These are phyloP conservation scores for Trichoderma gracile DNA, from an alignment of 2,329 filamentous ascomycete species.

Conservation along the genomic window DNA sequence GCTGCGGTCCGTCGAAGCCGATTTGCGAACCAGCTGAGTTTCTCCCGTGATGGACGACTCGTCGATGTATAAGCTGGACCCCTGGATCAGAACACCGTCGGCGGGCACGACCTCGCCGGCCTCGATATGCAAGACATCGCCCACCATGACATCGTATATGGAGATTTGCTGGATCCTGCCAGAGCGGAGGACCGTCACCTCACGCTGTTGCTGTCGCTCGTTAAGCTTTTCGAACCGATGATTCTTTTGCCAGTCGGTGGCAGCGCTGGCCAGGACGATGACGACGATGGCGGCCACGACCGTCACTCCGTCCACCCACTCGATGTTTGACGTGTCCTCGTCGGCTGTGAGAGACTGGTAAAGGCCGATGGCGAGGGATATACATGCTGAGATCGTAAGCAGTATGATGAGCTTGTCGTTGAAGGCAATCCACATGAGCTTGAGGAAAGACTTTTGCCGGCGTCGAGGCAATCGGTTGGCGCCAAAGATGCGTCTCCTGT, in stretches of 20 bases:
- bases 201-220: slow-evolving; percentile 74
- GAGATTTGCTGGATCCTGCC: slow-evolving; percentile 69
- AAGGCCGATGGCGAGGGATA: slow-evolving; percentile 72
- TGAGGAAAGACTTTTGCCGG: slow-evolving; percentile 68
- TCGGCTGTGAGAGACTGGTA: slow-evolving; percentile 67
- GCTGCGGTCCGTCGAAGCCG: slow-evolving; percentile 57
- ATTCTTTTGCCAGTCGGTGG: slow-evolving; percentile 82
- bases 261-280: slow-evolving; percentile 73
- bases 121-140: slow-evolving; percentile 72
- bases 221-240: slow-evolving; percentile 79
- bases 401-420: slow-evolving; percentile 79
- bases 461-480: slow-evolving; percentile 59
- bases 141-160: slow-evolving; percentile 70
- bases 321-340: slow-evolving; percentile 56
- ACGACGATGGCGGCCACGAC: slow-evolving; percentile 76
- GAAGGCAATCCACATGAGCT: slow-evolving; percentile 73
- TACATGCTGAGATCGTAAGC: slow-evolving; percentile 68
- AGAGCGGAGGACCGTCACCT: slow-evolving; percentile 74
- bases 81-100: slow-evolving; percentile 66
- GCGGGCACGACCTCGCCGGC: slow-evolving; percentile 71
- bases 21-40: slow-evolving; percentile 71
- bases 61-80: slow-evolving; percentile 59
- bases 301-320: slow-evolving; percentile 82
- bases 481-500: slow-evolving; percentile 70
- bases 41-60: slow-evolving; percentile 78